phyloP scores from a whole-genome alignment of 148 eudicot species.

The Fagopyrum tataricum region DNA sequence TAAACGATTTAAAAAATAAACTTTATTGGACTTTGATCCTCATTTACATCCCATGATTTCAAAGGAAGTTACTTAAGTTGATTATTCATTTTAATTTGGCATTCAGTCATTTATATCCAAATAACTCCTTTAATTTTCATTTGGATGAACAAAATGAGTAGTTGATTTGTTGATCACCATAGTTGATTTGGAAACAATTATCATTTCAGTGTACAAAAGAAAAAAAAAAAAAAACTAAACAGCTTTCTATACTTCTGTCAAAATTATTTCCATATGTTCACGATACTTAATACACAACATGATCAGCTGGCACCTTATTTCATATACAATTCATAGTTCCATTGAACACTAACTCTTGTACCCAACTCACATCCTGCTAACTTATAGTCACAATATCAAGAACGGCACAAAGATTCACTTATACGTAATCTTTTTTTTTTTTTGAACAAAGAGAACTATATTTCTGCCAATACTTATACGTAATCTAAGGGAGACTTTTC shows the following conservation, averaged over 20 bases:
- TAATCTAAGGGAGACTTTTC: neutral
- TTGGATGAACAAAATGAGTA: neutral
- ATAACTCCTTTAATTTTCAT: neutral
- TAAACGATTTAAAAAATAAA: neutral
- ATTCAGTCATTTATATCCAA: neutral
- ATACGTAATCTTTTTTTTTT: neutral
- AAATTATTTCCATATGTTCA: conserved; percentile 4
- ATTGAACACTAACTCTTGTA: neutral
- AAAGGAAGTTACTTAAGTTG: neutral
- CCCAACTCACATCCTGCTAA: neutral
- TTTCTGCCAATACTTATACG: too few relatives aligned
- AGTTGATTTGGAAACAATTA: neutral
- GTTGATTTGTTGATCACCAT: neutral
- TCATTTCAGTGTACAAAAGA: neutral
- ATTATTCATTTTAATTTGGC: neutral
- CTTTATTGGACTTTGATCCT: neutral
- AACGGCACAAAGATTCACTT: too few relatives aligned
- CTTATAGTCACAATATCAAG: neutral
- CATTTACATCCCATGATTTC: neutral
- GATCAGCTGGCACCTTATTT: neutral
- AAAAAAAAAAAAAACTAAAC: neutral
- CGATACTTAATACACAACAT: neutral
- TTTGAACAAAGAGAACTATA: too few relatives aligned
- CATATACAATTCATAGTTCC: neutral
- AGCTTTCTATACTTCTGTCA: neutral